Evolutionary conservation across 768 basidiomycete genomes (phyloP).

Genomic region (Amanita polypyramis): DNA sequence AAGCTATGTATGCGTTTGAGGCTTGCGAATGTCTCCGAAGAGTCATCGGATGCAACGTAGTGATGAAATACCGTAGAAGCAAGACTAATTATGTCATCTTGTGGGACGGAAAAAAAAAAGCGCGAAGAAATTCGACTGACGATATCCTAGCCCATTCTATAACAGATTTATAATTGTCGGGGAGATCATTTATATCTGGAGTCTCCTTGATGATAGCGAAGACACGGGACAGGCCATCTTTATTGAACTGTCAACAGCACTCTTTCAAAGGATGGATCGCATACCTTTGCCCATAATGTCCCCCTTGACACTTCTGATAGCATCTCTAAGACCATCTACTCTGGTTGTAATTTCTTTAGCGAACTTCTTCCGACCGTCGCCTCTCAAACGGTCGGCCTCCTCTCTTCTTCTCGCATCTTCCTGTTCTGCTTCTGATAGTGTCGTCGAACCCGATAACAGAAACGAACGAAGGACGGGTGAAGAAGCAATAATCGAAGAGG

Average conservation of each 20-base stretch:
- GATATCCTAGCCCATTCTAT: conserved; percentile 97
- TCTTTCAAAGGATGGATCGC: not conserved
- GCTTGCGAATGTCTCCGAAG: conserved; percentile 79
- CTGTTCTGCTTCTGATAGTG: conserved; percentile 57
- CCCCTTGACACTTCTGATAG: conserved; percentile 83
- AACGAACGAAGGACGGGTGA: conserved; percentile 84
- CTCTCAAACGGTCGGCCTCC: conserved; percentile 79
- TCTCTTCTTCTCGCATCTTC: conserved; percentile 74
- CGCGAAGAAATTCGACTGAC: conserved; percentile 37
- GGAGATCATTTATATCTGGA: conserved; percentile 65
- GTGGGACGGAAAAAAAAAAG: not conserved
- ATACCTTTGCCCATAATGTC: conserved; percentile 84
- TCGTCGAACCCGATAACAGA: conserved; percentile 66
- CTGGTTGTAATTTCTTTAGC: conserved; percentile 76
- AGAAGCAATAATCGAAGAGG: conserved; percentile 62
- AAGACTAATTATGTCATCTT: conserved; percentile 39
- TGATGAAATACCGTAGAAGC: conserved; percentile 96
- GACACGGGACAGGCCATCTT: conserved; percentile 82
- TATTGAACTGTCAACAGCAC: not conserved
- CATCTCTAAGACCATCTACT: conserved; percentile 77
- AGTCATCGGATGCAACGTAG: conserved; percentile 86
- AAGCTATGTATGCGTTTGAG: conserved; percentile 90
- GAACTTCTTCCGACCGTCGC: conserved; percentile 82
- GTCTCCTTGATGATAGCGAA: conserved; percentile 84
- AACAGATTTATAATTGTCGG: conserved; percentile 79